phyloP scores from a whole-genome alignment of 257 asterid genomes.

The Solanum chiquidenum region DNA sequence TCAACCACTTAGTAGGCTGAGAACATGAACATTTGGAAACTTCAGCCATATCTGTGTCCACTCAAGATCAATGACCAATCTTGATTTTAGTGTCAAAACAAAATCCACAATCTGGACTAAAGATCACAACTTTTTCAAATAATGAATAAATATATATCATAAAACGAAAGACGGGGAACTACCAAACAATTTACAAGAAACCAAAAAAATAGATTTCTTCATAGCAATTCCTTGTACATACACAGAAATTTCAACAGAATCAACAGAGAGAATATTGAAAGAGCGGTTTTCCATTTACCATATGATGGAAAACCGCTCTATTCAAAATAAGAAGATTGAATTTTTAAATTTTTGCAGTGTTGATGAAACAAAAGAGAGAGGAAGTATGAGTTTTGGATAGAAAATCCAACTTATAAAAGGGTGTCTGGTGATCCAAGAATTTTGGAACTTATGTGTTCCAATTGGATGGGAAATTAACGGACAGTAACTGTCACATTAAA shows the following conservation, averaged over 20 bases:
- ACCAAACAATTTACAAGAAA: neutral
- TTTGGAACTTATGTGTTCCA: slow-evolving; percentile 5
- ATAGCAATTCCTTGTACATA: neutral
- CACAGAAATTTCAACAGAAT: neutral
- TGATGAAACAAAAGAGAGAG: neutral
- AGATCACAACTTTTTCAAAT: neutral
- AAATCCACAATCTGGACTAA: neutral
- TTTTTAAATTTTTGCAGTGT: neutral
- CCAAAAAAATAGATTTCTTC: neutral
- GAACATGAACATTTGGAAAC: slow-evolving; percentile 5
- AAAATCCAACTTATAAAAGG: neutral
- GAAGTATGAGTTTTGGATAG: neutral
- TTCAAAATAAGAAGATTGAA: neutral
- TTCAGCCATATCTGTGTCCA: slow-evolving; percentile 12
- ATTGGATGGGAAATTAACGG: slow-evolving; percentile 1
- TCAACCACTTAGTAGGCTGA: slow-evolving; percentile 34
- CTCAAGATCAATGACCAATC: neutral
- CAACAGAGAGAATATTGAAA: neutral
- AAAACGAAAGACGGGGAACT: neutral
- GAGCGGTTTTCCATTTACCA: slow-evolving; percentile 52
- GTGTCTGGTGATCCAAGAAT: slow-evolving; percentile 39
- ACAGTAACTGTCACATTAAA: slow-evolving; percentile 2
- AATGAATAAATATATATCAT: neutral
- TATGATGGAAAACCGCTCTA: slow-evolving; percentile 44
- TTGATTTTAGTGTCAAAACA: neutral